Evolutionary conservation across 2,329 filamentous ascomycete genomes (phyloP), one percentile per base, ranked within the genome.

Genomic region (Talaromyces sp.): DNA sequence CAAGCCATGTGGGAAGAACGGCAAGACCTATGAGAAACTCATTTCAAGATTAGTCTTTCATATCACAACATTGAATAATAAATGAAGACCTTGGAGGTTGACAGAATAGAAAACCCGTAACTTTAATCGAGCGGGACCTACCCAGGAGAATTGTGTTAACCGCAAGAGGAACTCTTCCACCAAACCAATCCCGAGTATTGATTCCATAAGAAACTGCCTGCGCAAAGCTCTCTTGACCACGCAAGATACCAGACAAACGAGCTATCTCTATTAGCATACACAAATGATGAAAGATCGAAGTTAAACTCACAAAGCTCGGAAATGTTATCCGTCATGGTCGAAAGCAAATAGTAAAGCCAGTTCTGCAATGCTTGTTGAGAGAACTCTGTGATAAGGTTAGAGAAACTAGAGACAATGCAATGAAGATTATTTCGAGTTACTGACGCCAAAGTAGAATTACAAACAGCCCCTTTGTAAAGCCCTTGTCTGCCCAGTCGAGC

Each of bases 291-390:
- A 1, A 8, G 1, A 13, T 5, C n/a, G n/a, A n/a, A 32, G 3
- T 7, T 3, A 11, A 27, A 55, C 63, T 39, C 58, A 64, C 63
- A 63, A 2, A 70, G 57, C 56, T 84, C 80, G 0, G 80, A 80
- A 52, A 83, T 82, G 45, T 82, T 82, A 47, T 83, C 77, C 0
- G 80, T 82, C 69, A 77, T 82, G 4, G 77, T 81, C 0, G 80
- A 78, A 1, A 84, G 67, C 16, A 84, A 68, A 57, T 82, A 83
- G 56, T 83, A 83, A 1, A 83, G 69, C 78, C 79, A 83, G 49
- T 82, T 83, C 62, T 83, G 80, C 17, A 82, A 62, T 0, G 77
- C 70, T 60, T 84, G 80, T 2, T 79, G 71, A 2, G 80, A 70
- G 56, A 82, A 82, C 47, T 64, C 62, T 63, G 20, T 29, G 40